phyloP scores from a whole-genome alignment of 2,329 filamentous ascomycete genomes.

The Paraconiothyrium sp. region DNA sequence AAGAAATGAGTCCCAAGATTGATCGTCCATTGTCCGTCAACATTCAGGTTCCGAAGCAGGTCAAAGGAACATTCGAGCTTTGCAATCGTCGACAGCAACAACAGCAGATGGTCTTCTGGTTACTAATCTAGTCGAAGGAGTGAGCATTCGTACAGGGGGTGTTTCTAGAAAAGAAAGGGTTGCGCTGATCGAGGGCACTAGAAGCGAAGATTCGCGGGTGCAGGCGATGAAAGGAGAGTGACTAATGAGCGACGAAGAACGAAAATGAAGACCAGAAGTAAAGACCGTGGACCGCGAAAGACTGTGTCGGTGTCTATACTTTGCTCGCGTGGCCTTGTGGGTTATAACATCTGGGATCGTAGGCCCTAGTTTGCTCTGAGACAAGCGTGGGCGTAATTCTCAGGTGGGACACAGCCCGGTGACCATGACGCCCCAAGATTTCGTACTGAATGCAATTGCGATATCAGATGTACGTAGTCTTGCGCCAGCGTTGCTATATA shows the following conservation, averaged over 20 bases:
- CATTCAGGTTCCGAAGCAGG: too few relatives aligned
- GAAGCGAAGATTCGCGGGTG: neutral
- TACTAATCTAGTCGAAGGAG: neutral
- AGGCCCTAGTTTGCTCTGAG: conserved; percentile 14
- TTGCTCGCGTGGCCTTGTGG: neutral
- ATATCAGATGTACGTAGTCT: neutral
- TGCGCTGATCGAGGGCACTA: neutral
- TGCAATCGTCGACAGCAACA: neutral
- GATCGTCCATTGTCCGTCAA: conserved; percentile 2
- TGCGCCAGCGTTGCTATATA: neutral
- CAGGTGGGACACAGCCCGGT: conserved; percentile 14
- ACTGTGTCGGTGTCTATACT: neutral
- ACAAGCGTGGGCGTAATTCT: conserved; percentile 18
- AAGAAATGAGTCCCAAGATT: neutral
- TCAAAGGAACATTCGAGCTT: neutral
- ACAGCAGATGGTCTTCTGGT: neutral
- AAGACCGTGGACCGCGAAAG: neutral
- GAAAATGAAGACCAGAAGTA: neutral
- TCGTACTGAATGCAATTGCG: neutral
- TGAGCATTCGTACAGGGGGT: neutral
- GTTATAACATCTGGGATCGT: conserved; percentile 4
- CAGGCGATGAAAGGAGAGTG: conserved; percentile 8
- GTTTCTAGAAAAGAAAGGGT: conserved; percentile 3
- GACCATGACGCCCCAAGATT: conserved; percentile 9
- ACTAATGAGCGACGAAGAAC: conserved; percentile 10